Percentiles rank a stretch among this genome's conserved stretches.
These are phyloP conservation scores for Phytophthora pinifolia DNA, from an alignment of 352 stramenopile species.

Conservation along the genomic window DNA sequence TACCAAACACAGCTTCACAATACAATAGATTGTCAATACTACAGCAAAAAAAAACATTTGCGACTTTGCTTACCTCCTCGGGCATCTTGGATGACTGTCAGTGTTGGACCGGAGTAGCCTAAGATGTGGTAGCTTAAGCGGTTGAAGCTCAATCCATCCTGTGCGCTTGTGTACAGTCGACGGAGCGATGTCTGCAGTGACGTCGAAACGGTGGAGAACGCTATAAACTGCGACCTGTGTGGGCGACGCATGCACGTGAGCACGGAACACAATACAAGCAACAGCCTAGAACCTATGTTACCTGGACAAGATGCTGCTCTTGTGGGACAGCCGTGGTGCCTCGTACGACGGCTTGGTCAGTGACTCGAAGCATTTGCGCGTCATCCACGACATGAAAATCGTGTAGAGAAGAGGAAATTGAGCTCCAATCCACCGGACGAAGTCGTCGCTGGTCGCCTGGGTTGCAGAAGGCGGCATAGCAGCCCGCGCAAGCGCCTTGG, in stretches of 20 bases:
- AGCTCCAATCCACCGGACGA: slow-evolving; percentile 55
- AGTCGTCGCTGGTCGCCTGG: slow-evolving; percentile 48
- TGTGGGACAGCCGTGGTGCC: slow-evolving; percentile 49
- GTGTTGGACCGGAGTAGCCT: slow-evolving; percentile 71
- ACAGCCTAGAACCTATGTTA: slow-evolving; percentile 15
- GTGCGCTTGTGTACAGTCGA: slow-evolving; percentile 77
- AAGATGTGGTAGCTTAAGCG: slow-evolving; percentile 80
- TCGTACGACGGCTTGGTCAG: slow-evolving; percentile 56
- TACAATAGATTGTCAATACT: neutral
- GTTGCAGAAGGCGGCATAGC: slow-evolving; percentile 33
- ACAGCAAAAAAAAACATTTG: no score
- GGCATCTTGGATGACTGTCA: slow-evolving; percentile 68
- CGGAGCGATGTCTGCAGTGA: slow-evolving; percentile 58
- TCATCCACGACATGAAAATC: slow-evolving; percentile 77
- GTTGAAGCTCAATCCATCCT: slow-evolving; percentile 86
- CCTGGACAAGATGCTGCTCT: slow-evolving; percentile 71
- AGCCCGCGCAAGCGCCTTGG: slow-evolving; percentile 43
- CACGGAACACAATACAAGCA: neutral
- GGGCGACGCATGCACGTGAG: neutral
- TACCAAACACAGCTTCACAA: slow-evolving; percentile 74
- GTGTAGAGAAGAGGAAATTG: slow-evolving; percentile 79
- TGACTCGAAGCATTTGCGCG: slow-evolving; percentile 46
- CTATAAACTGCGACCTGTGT: slow-evolving; percentile 64
- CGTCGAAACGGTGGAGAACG: slow-evolving; percentile 55
- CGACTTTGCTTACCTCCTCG: slow-evolving; percentile 65